Percentiles rank a stretch among this genome's conserved stretches.
Conservation (phyloP, 352 stramenopile species). For the Phytophthora nicotianae region DNA sequence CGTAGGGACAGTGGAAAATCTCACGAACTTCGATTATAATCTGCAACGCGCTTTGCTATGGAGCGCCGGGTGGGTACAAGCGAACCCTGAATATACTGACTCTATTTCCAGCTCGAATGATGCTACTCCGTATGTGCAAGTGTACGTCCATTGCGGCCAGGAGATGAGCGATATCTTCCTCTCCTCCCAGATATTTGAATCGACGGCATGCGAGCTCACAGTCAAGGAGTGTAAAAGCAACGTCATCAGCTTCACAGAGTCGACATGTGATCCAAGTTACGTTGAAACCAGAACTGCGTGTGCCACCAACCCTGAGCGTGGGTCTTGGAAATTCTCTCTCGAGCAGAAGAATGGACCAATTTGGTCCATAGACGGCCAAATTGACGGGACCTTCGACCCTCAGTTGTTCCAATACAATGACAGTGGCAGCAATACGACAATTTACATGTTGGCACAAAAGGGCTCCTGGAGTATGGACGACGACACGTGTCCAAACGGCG, state of each 20-base stretch:
- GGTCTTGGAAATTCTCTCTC: not conserved
- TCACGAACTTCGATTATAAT: not conserved
- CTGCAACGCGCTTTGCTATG: not conserved
- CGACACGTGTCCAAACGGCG: not conserved
- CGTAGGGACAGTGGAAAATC: not conserved
- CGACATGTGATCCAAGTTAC: not conserved
- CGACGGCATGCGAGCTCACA: not conserved
- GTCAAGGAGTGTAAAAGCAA: not conserved
- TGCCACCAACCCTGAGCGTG: not conserved
- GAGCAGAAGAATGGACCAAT: not conserved
- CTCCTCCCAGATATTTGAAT: not conserved
- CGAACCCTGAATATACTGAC: not conserved
- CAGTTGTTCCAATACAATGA: not conserved
- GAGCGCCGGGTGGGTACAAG: not conserved
- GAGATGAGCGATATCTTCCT: not conserved
- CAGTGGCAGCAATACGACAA: not conserved
- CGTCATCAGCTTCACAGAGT: not conserved
- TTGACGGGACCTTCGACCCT: not conserved
- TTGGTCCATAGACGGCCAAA: not conserved
- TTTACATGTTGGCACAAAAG: not conserved
- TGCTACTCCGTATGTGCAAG: not conserved
- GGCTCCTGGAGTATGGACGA: not conserved
- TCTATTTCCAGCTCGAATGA: not conserved
- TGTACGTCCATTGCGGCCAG: not conserved
- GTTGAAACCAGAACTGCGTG: not conserved